A percentile compares a stretch with the other conserved stretches of the same genome.
These are phyloP conservation scores for Hypomyces rosellus DNA, from an alignment of 2,329 filamentous ascomycete species.

Conservation along the genomic window DNA sequence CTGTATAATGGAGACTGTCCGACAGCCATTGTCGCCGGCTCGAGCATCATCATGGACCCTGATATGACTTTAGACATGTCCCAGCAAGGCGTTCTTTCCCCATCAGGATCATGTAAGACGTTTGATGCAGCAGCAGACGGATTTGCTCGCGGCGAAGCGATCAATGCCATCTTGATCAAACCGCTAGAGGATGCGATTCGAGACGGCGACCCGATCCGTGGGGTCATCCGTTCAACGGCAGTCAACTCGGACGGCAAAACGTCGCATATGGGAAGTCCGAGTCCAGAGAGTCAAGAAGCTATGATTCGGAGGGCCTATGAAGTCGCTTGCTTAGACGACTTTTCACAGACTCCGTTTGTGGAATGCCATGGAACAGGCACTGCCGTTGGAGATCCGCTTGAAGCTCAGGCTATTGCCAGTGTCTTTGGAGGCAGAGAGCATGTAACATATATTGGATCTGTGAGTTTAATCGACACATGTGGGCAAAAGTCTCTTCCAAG, in stretches of 20 bases:
- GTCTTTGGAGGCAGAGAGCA: constrained; percentile 21
- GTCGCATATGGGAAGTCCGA: constrained; percentile 35
- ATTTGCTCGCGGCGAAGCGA: constrained; percentile 45
- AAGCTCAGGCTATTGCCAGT: constrained; percentile 26
- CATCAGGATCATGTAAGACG: constrained; percentile 24
- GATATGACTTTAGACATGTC: constrained; percentile 21
- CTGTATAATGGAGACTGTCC: constrained; percentile 19
- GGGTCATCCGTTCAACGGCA: constrained; percentile 31
- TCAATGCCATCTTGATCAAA: constrained; percentile 40
- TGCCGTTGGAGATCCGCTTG: constrained; percentile 29
- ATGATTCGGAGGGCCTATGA: constrained; percentile 27
- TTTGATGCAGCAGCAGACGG: constrained; percentile 43
- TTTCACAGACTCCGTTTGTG: constrained; percentile 25
- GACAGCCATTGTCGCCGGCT: constrained; percentile 25
- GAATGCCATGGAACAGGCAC: constrained; percentile 38
- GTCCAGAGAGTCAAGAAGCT: constrained; percentile 22
- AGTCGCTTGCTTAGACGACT: constrained; percentile 19
- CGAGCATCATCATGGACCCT: constrained; percentile 25
- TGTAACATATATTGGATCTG: constrained; percentile 23
- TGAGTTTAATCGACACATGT: constrained; percentile 11
- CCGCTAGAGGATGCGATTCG: constrained; percentile 37
- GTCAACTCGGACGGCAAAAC: constrained; percentile 39
- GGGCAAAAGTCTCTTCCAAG: neutral
- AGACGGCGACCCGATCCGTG: constrained; percentile 38
- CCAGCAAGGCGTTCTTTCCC: constrained; percentile 30